Percentiles rank a stretch among this genome's conserved stretches.
These are phyloP conservation scores for Nevesoporus exiguus DNA, from an alignment of 768 basidiomycete species.

Conservation along the genomic window DNA sequence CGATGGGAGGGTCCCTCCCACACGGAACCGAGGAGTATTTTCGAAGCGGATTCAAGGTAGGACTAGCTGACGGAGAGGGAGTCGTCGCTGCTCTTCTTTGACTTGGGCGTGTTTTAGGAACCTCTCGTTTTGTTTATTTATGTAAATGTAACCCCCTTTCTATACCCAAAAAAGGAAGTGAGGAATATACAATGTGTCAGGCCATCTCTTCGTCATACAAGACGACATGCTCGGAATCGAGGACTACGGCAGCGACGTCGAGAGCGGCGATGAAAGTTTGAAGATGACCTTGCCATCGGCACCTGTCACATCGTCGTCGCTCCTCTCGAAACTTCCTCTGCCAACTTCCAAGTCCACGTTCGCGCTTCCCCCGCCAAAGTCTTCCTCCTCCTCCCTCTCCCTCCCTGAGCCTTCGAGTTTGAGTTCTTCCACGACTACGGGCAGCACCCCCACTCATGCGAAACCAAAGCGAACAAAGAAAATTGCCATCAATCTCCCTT, in stretches of 20 bases:
- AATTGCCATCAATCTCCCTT: conserved; percentile 38
- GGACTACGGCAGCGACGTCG: conserved; percentile 71
- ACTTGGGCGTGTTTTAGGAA: too few relatives aligned
- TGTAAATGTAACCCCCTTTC: not conserved
- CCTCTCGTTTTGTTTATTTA: too few relatives aligned
- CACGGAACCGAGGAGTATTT: conserved; percentile 12
- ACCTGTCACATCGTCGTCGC: conserved; percentile 2
- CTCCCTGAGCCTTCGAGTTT: conserved; percentile 25
- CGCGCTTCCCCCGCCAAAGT: conserved; percentile 36
- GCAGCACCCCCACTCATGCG: conserved; percentile 4
- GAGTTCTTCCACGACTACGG: not conserved
- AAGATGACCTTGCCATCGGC: conserved; percentile 1
- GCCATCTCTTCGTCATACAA: not conserved
- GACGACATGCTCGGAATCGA: conserved; percentile 68
- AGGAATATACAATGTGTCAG: not conserved
- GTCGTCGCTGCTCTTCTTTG: conserved; percentile 11
- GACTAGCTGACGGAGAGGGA: conserved; percentile 12
- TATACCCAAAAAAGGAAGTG: not conserved
- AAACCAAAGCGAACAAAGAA: conserved; percentile 45
- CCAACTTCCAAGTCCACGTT: conserved; percentile 31
- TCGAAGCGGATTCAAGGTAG: conserved; percentile 14
- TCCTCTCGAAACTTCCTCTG: conserved; percentile 24
- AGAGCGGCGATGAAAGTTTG: conserved; percentile 47
- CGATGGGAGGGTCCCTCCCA: conserved; percentile 5
- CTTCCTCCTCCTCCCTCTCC: conserved; percentile 26